Evolutionary conservation across 2,329 filamentous ascomycete species (phyloP).

Genomic region (Epicoccum nigrum): DNA sequence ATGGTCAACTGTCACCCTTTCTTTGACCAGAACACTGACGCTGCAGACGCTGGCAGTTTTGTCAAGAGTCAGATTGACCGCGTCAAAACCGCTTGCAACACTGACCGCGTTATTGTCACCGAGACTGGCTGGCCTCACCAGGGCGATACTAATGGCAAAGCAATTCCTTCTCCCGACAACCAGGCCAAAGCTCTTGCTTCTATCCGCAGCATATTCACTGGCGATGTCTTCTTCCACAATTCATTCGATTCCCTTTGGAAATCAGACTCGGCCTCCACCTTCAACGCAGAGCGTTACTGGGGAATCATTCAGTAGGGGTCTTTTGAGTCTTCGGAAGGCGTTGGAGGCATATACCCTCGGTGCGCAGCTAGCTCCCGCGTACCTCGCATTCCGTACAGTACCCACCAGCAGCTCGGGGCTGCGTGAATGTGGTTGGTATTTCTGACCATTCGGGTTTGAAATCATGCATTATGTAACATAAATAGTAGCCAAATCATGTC

Average conservation of each 20-base stretch:
- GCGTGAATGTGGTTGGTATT: conserved; percentile 27
- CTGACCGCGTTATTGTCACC: conserved; percentile 73
- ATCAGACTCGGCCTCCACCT: conserved; percentile 64
- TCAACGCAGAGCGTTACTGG: conserved; percentile 78
- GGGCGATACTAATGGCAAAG: conserved; percentile 68
- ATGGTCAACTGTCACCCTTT: conserved; percentile 84
- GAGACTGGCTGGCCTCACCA: conserved; percentile 84
- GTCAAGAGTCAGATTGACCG: conserved; percentile 61
- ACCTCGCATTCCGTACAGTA: conserved; percentile 22
- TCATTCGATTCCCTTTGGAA: conserved; percentile 86
- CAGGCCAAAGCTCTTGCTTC: conserved; percentile 70
- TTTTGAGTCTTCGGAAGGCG: background rate
- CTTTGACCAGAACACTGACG: conserved; percentile 70
- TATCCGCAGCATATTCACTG: conserved; percentile 65
- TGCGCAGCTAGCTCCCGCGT: conserved; percentile 19
- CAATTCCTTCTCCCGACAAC: conserved; percentile 71
- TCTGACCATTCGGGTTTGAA: conserved; percentile 31
- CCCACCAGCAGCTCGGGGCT: conserved; percentile 23
- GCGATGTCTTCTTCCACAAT: conserved; percentile 73
- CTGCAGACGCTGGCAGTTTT: conserved; percentile 70
- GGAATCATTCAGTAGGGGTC: conserved; percentile 53
- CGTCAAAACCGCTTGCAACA: conserved; percentile 55
- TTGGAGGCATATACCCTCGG: conserved; percentile 4
- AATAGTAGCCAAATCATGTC: conserved; percentile 24
- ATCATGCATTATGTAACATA: conserved; percentile 41